These are phyloP conservation scores for Jatropha multifida DNA, from an alignment of 441 rosid genomes.

Conservation along the genomic window DNA sequence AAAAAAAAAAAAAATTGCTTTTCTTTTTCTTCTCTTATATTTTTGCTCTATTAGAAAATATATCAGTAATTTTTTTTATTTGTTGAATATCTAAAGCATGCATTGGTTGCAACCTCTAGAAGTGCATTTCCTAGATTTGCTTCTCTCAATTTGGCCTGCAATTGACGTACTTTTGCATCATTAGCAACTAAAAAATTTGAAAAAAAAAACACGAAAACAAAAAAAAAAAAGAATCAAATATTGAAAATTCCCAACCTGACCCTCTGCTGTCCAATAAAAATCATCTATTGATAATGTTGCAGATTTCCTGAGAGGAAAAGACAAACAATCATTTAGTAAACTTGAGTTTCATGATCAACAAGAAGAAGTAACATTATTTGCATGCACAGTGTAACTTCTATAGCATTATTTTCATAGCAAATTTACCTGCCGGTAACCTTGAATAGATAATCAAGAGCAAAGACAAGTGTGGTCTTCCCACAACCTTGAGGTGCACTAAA, in stretches of 20 bases:
- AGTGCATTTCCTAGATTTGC: slow-evolving; percentile 76
- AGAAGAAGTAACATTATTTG: background rate
- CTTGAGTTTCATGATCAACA: slow-evolving; percentile 5
- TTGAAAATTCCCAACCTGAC: slow-evolving; percentile 53
- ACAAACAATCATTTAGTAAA: slow-evolving; percentile 10
- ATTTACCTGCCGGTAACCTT: slow-evolving; percentile 63
- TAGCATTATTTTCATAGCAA: slow-evolving; percentile 1
- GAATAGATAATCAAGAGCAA: slow-evolving; percentile 91
- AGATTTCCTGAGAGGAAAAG: slow-evolving; percentile 56
- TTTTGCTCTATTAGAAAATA: slow-evolving; percentile 1
- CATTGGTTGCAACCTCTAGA: slow-evolving; percentile 56
- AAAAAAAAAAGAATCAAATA: slow-evolving; percentile 3
- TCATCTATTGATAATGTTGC: slow-evolving; percentile 92
- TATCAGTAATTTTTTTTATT: background rate
- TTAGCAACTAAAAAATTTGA: slow-evolving; percentile 11
- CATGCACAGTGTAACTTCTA: background rate
- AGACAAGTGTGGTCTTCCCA: slow-evolving; percentile 97
- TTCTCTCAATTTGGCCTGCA: slow-evolving; percentile 78
- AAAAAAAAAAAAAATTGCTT: slow-evolving; percentile 1
- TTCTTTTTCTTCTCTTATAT: background rate
- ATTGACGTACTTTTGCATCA: slow-evolving; percentile 16
- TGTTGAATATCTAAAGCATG: background rate
- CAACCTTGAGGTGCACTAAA: slow-evolving; percentile 99
- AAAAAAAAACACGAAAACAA: background rate
- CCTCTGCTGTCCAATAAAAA: slow-evolving; percentile 86